phyloP scores from a whole-genome alignment of 176 grass and related monocot genomes.

The Musa itinerans region DNA sequence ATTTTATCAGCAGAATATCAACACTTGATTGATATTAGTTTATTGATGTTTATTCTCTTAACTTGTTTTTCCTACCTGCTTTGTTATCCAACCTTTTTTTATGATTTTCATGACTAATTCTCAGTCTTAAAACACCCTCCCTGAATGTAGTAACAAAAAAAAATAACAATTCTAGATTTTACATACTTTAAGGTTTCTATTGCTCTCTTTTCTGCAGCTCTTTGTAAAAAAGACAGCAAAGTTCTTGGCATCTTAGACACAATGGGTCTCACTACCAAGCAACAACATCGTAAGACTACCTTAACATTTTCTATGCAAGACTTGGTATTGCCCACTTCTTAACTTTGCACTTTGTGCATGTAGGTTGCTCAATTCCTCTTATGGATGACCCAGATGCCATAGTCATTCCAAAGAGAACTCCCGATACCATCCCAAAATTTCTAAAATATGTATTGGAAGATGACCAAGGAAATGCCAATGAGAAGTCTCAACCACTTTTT shows the following conservation, averaged over 20 bases:
- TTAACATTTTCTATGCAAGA: neutral
- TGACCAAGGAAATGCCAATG: constrained; percentile 35
- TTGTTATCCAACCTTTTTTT: no score
- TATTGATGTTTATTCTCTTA: no score
- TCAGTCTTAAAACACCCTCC: no score
- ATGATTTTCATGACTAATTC: no score
- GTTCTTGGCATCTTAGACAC: constrained; percentile 34
- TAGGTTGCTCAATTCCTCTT: constrained; percentile 73
- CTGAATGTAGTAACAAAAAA: no score
- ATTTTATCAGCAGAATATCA: no score
- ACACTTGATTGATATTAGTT: no score
- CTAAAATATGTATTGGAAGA: constrained; percentile 53
- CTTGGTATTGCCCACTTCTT: neutral
- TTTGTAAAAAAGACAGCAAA: constrained; percentile 62
- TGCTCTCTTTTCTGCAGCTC: constrained; percentile 28
- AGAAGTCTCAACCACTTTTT: constrained; percentile 49
- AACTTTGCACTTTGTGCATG: constrained; percentile 5
- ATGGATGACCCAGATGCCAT: constrained; percentile 52
- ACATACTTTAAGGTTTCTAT: constrained; percentile 5
- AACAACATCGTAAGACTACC: constrained; percentile 63
- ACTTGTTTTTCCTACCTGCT: no score
- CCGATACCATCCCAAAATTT: constrained; percentile 48
- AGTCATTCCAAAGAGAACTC: constrained; percentile 61
- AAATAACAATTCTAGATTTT: neutral
- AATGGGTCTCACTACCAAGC: constrained; percentile 32